Conservation (phyloP, 768 basidiomycete species). For the Rhodotorula graminis region DNA sequence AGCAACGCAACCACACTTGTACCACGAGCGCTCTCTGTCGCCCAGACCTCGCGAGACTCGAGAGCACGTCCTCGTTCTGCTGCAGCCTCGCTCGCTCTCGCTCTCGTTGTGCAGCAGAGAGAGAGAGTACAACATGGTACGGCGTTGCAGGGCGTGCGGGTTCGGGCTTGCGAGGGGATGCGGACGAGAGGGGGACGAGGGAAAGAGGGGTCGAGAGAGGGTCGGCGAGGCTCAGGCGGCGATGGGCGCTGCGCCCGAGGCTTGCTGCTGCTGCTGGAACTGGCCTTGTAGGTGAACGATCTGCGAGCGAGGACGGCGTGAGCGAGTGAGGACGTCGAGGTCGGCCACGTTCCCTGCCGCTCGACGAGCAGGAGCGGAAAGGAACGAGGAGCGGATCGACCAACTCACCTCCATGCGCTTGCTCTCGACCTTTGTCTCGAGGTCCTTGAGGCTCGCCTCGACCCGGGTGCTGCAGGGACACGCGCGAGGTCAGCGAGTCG, state of each 20-base stretch:
- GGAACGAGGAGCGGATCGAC: too few species aligned
- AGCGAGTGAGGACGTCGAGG: not conserved
- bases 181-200: not conserved
- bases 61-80: too few species aligned
- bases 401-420: slow-evolving; percentile 71
- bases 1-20: too few species aligned
- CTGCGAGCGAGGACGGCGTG: not conserved
- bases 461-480: slow-evolving; percentile 62
- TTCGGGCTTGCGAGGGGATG: not conserved
- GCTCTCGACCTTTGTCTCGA: slow-evolving; percentile 68
- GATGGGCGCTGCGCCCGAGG: not conserved
- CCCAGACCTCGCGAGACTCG: too few species aligned
- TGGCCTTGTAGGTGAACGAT: slow-evolving; percentile 33
- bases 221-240: not conserved
- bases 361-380: not conserved
- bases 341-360: too few species aligned
- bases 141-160: not conserved
- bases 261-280: slow-evolving; percentile 21
- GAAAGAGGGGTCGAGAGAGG: too few species aligned
- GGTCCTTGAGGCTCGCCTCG: slow-evolving; percentile 73
- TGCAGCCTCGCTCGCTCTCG: too few species aligned
- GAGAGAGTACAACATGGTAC: not conserved
- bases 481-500: slow-evolving; percentile 6
- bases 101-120: not conserved
- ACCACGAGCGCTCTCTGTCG: too few species aligned